Evolutionary conservation across 768 basidiomycete species (phyloP).

Genomic region (Pulveroboletus sp.): DNA sequence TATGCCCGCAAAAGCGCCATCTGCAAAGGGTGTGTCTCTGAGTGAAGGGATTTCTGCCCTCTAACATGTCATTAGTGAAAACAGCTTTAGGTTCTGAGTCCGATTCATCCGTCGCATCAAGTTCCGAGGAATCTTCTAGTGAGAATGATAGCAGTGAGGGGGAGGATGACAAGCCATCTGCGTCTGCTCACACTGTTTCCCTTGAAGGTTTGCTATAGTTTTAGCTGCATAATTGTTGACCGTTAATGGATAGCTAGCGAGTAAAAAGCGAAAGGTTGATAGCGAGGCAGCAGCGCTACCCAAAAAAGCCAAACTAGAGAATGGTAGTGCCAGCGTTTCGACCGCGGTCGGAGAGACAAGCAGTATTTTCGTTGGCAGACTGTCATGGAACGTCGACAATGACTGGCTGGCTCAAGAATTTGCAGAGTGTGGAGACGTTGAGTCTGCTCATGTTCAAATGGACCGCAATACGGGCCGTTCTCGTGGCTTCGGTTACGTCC

Average conservation of each 20-base stretch:
- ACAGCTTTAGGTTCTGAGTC: neutral
- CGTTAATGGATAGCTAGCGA: constrained; percentile 1
- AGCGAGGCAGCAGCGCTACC: constrained; percentile 51
- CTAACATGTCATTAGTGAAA: neutral
- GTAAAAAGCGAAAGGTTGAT: constrained; percentile 79
- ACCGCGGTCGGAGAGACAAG: constrained; percentile 45
- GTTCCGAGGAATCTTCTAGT: constrained; percentile 12
- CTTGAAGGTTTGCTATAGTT: constrained; percentile 34
- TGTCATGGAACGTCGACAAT: constrained; percentile 97
- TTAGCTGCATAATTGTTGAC: neutral
- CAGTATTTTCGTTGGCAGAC: constrained; percentile 85
- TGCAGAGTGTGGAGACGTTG: constrained; percentile 81
- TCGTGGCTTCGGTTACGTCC: constrained; percentile 81
- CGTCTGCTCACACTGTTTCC: constrained; percentile 42
- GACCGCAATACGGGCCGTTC: constrained; percentile 80
- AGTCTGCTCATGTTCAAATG: constrained; percentile 82
- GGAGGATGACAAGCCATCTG: neutral
- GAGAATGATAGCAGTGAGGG: constrained; percentile 7
- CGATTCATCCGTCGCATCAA: constrained; percentile 3
- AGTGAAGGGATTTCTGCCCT: neutral
- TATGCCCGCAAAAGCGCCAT: constrained; percentile 40
- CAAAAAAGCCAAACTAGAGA: constrained; percentile 80
- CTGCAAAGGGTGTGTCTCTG: constrained; percentile 27
- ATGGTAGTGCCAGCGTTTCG: constrained; percentile 39
- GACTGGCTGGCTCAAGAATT: constrained; percentile 94